Percentiles rank a stretch among this genome's conserved stretches.
Evolutionary conservation across 371 early-diverging fungal genomes (phyloP).

Genomic region (Mucor lusitanicus): DNA sequence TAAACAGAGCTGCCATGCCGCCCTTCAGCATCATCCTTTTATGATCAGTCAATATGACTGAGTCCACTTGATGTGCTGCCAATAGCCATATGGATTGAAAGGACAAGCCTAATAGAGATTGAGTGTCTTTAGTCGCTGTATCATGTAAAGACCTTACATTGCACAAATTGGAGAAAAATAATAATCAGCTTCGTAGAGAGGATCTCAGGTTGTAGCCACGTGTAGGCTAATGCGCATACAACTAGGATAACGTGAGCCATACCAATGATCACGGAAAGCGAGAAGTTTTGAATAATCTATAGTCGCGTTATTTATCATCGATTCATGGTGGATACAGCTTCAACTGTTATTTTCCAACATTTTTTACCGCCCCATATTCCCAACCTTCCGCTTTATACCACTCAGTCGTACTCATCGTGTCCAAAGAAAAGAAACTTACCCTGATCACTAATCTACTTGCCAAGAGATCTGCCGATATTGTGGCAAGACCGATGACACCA

Average conservation of each 20-base stretch:
- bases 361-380: not conserved
- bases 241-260: constrained; percentile 19
- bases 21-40: constrained; percentile 32
- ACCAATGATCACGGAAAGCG: constrained; percentile 7
- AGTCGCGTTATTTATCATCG: not conserved
- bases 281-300: constrained; percentile 12
- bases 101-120: constrained; percentile 11
- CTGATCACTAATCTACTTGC: constrained; percentile 4
- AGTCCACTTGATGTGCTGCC: constrained; percentile 26
- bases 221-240: constrained; percentile 26
- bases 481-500: constrained; percentile 13
- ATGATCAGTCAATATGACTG: constrained; percentile 27
- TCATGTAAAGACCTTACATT: not conserved
- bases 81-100: constrained; percentile 38
- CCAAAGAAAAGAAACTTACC: not conserved
- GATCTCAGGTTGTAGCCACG: constrained; percentile 23
- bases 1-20: constrained; percentile 30
- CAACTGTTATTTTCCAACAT: not conserved
- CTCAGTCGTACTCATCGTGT: no score
- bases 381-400: not conserved
- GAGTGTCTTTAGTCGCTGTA: not conserved
- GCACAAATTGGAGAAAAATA: constrained; percentile 20
- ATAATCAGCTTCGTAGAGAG: constrained; percentile 11
- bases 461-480: constrained; percentile 11
- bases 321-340: not conserved